Base-by-base conservation (phyloP, 352 stramenopile genomes). In the Pythium chondricola region DNA sequence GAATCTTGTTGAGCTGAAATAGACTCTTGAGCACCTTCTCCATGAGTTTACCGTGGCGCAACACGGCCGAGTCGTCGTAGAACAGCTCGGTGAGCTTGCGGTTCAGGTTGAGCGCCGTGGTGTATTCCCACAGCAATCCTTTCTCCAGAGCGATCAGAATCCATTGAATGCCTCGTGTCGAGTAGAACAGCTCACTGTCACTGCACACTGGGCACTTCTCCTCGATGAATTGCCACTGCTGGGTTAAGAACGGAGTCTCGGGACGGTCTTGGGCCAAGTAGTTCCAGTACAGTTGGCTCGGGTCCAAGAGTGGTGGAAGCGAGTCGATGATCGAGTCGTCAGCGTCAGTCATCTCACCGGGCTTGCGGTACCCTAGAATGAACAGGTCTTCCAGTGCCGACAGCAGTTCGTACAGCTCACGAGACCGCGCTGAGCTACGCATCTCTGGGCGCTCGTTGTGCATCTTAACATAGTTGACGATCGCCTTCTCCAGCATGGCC, bases 121-220 rank as follows among this genome's bases (percentile, higher is more conserved):
- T 65, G 24, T 77, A 82, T n/a, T 70, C 64, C 52, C 64, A 75
- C 11, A 91, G 40, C 17, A 53, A 56, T 14, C 76, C 65, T 37
- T 71, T 80, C 30, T 83, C 77, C 9, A 91, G 44, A n/a, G 77
- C 80, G 10, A 67, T 44, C 13, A 91, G 35, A 6, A 91, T 42
- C 80, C 80, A 91, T 49, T 91, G 80, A 21, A 89, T 52, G 18
- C 80, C 80, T 26, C 80, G 76, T 10, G 75, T 83, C 27, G 74
- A 87, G 48, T 76, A 69, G 48, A 85, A 84, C 18, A 67, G 73
- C 18, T 86, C 74, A 33, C 52, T 85, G 20, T 71, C 53, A 11
- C 38, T 63, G 40, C 76, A 87, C 26, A 51, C 43, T 24, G 75
- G 75, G 33, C 75, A 88, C 37, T 69, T 53, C 16, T 53, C 63